Evolutionary conservation across 352 stramenopile species (phyloP), one percentile per base, ranked within the genome.

Genomic region (Globisporangium nodosum): DNA sequence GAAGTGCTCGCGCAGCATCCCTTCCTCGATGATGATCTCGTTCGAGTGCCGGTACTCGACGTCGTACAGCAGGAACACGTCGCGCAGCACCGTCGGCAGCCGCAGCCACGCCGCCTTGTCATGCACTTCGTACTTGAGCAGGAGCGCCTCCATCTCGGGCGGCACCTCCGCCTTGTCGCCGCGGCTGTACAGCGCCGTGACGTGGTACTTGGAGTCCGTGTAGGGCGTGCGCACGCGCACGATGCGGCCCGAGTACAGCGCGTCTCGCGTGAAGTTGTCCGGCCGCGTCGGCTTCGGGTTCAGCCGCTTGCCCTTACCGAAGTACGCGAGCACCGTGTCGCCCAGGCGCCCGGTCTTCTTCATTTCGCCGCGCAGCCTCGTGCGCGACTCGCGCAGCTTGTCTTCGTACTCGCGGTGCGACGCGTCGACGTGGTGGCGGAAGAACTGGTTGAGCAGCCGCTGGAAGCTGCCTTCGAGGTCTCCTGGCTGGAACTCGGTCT

Each of bases 391-490:
- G 0, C 66, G 73, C 55, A 73, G 60, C 37, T 73, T 70, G 11
- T 75, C 65, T 18, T 85, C 78, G 30, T 83, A 63, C 3, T 84
- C 68, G 31, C 70, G 43, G 18, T 74, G 56, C 3, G 74, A 77
- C 0, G 60, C 60, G 3, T 69, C 60, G 9, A 67, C 64, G 39
- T 83, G 63, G 39, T 90, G 81, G 1, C 45, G 37, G 40, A 87
- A 90, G 35, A 87, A 74, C 0, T 66, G 69, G 53, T 90, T 90
- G 1, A 90, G 65, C 42, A 90, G 58, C 3, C 79, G 67, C 46
- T 88, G 78, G 40, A 88, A 90, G 39, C 76, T 88, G 9, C 76
- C 78, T 58, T 90, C 78, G n/a, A 88, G 71, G 43, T 90, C 78
- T 11, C 68, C 68, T 11, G 74, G 68, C 49, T 84, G 69, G 49